Conservation (phyloP, 2,329 filamentous ascomycete species). For the Alternaria triticimaculans region DNA sequence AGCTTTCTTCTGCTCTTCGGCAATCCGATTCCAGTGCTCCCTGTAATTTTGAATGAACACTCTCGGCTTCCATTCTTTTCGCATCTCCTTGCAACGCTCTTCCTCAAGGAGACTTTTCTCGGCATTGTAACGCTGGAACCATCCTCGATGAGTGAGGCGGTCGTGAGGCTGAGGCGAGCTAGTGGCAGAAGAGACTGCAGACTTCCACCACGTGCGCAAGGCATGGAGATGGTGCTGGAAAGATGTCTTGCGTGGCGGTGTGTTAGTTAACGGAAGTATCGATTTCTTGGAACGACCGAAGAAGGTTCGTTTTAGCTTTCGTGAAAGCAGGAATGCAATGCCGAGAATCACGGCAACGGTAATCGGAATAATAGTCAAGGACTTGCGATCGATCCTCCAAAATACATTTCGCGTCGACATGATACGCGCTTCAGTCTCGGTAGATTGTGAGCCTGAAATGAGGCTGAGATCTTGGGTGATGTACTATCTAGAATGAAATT, state of each 20-base stretch:
- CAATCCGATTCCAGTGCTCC: conserved; percentile 2
- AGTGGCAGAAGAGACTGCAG: neutral
- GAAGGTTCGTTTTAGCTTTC: neutral
- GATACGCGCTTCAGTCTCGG: neutral
- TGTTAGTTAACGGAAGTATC: neutral
- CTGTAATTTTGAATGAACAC: neutral
- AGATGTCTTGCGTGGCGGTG: neutral
- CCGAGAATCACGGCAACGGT: neutral
- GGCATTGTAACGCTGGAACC: neutral
- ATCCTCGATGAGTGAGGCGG: neutral
- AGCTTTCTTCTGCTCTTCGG: conserved; percentile 6
- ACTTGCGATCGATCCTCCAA: neutral
- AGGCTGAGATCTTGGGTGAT: neutral
- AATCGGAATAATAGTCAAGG: neutral
- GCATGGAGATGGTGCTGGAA: conserved; percentile 3
- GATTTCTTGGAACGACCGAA: neutral
- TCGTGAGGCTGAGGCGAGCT: neutral
- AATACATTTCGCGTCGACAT: neutral
- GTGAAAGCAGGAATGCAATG: neutral
- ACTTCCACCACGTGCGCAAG: conserved; percentile 17
- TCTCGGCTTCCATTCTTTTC: neutral
- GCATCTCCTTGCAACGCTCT: neutral
- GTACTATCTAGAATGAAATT: neutral
- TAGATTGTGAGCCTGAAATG: neutral
- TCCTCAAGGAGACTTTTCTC: neutral